Percentiles rank a stretch among this genome's conserved stretches.
Evolutionary conservation across 371 early-diverging fungal species (phyloP).

Genomic region (Rhizopus sp.): DNA sequence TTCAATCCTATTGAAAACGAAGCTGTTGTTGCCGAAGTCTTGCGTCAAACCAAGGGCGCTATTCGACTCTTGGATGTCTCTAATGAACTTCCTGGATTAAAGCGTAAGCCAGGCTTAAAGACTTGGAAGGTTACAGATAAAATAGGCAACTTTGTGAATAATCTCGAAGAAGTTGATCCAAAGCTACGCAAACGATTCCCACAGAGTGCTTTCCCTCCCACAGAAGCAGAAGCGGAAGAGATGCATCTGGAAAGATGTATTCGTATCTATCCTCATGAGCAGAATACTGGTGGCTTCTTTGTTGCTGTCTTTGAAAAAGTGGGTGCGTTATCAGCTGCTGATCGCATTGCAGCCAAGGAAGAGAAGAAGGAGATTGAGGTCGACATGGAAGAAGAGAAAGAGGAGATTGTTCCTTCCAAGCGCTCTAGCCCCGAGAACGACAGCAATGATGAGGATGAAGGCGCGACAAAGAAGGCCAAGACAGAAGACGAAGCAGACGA

Average conservation of each 20-base stretch:
- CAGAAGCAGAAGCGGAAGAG: slow-evolving; percentile 51
- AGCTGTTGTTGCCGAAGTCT: slow-evolving; percentile 89
- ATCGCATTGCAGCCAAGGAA: slow-evolving; percentile 37
- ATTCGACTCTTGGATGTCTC: slow-evolving; percentile 86
- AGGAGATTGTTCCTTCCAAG: slow-evolving; percentile 18
- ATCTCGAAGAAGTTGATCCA: slow-evolving; percentile 60
- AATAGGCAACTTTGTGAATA: slow-evolving; percentile 57
- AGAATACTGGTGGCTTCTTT: slow-evolving; percentile 99
- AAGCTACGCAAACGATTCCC: slow-evolving; percentile 49
- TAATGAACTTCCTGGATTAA: slow-evolving; percentile 69
- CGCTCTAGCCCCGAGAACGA: slow-evolving; percentile 14
- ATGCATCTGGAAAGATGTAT: slow-evolving; percentile 52
- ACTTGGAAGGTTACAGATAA: slow-evolving; percentile 87
- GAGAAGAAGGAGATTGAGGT: slow-evolving; percentile 21
- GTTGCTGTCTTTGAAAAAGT: slow-evolving; percentile 95
- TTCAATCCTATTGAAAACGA: slow-evolving; percentile 98
- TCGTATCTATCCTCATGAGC: slow-evolving; percentile 94
- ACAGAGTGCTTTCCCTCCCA: slow-evolving; percentile 75
- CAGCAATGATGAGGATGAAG: slow-evolving; percentile 10
- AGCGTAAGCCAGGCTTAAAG: slow-evolving; percentile 76
- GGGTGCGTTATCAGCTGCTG: slow-evolving; percentile 59
- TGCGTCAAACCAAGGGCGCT: slow-evolving; percentile 67
- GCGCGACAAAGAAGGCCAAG: slow-evolving; percentile 19
- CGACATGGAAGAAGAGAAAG: slow-evolving; percentile 31
- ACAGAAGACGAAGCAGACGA: slow-evolving; percentile 15